Conservation (phyloP, 1,284 basidiomycete species). For the Ceraceosorus guamensis region DNA sequence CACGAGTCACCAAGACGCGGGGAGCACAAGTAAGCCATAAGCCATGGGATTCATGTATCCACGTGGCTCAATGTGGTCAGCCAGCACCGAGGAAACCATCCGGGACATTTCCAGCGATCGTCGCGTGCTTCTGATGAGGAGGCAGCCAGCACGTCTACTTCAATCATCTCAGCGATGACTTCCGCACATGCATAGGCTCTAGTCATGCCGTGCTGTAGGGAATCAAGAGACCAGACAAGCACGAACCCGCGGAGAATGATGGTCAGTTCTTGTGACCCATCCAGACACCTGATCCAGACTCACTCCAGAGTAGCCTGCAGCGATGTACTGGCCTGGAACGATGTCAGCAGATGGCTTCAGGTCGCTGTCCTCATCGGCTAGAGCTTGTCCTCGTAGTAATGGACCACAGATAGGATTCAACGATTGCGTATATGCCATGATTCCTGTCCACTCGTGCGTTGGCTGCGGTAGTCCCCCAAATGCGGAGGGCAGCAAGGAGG, state of each 20-base stretch:
- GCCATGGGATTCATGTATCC: no score
- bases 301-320: constrained; percentile 63
- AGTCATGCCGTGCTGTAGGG: constrained; percentile 63
- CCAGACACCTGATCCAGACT: neutral
- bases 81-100: constrained; percentile 51
- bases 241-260: no score
- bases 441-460: constrained; percentile 64
- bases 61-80: neutral
- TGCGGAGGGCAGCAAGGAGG: constrained; percentile 50
- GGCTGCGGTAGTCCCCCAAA: constrained; percentile 41
- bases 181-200: constrained; percentile 61
- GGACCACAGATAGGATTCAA: constrained; percentile 61
- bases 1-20: no score
- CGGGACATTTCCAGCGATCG: constrained; percentile 55
- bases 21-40: no score
- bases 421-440: constrained; percentile 67
- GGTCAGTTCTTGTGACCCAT: neutral
- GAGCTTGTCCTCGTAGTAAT: neutral
- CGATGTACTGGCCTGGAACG: constrained; percentile 60
- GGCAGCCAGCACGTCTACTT: constrained; percentile 17
- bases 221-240: neutral
- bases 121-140: constrained; percentile 51
- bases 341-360: constrained; percentile 15
- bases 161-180: constrained; percentile 61
- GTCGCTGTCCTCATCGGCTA: constrained; percentile 4